A percentile compares a stretch with the other conserved stretches of the same genome.
These are phyloP conservation scores for Piper betle DNA, from an alignment of 164 flowering plant species.

Conservation along the genomic window DNA sequence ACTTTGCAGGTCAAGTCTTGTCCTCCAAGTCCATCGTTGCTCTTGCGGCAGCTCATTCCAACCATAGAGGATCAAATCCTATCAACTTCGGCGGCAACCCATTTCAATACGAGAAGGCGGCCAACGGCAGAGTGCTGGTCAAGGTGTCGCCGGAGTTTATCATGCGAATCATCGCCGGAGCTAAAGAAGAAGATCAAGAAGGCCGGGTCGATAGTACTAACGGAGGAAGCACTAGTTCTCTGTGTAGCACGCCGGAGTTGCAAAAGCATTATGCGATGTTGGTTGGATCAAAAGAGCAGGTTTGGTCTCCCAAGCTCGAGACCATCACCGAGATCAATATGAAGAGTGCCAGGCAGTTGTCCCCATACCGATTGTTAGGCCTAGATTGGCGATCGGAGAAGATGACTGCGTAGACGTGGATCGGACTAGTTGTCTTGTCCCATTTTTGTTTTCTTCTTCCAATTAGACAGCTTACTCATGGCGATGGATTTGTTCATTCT, in stretches of 20 bases:
- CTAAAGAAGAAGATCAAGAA: background rate
- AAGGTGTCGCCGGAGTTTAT: conserved; percentile 71
- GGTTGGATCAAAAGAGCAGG: conserved; percentile 52
- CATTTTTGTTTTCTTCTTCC: no score
- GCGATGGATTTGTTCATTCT: no score
- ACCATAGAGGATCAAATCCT: conserved; percentile 15
- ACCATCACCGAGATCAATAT: conserved; percentile 41
- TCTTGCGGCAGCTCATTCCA: conserved; percentile 20
- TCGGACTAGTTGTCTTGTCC: background rate
- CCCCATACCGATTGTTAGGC: conserved; percentile 53
- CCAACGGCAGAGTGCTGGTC: conserved; percentile 46
- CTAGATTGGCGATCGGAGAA: conserved; percentile 31
- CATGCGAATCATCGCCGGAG: conserved; percentile 19
- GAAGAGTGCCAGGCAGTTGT: no score
- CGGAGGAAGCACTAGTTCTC: conserved; percentile 4
- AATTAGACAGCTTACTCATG: no score
- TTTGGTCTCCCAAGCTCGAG: conserved; percentile 81
- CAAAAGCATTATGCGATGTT: conserved; percentile 61
- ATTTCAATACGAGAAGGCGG: conserved; percentile 48
- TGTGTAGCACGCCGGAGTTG: conserved; percentile 90
- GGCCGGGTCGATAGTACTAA: no score
- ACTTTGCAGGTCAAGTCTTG: conserved; percentile 28
- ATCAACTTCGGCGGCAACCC: conserved; percentile 14
- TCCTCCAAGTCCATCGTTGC: conserved; percentile 36
- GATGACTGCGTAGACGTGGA: background rate